Conservation (phyloP, 192 early-diverging fungal species). For the Coemansia sp. region DNA sequence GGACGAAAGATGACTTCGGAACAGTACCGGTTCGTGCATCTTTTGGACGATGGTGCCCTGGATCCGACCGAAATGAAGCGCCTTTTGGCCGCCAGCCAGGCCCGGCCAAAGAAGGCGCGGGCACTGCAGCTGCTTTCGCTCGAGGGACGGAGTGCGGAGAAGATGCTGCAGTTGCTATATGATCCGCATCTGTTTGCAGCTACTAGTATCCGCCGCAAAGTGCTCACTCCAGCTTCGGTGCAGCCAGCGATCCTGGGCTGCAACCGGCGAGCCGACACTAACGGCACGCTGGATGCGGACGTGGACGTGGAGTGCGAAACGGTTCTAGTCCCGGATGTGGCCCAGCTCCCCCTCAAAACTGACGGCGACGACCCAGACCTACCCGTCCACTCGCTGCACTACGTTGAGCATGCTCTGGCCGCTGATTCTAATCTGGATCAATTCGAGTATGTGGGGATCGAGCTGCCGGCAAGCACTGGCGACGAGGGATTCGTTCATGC, state of each 20-base stretch:
- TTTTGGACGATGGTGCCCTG: conserved; percentile 4
- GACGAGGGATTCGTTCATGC: conserved; percentile 23
- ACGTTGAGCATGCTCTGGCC: conserved; percentile 11
- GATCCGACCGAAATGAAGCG: conserved; percentile 5
- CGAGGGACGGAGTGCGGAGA: no score
- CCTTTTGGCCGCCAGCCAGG: not conserved
- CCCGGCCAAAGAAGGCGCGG: not conserved
- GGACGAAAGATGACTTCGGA: not conserved
- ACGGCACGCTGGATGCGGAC: not conserved
- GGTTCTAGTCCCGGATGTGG: conserved; percentile 5
- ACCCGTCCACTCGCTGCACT: conserved; percentile 16
- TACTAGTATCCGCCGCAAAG: no score
- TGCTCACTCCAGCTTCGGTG: no score
- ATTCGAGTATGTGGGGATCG: conserved; percentile 22
- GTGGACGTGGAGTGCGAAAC: conserved; percentile 4
- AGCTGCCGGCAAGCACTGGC: conserved; percentile 7
- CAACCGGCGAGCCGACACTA: conserved; percentile 1
- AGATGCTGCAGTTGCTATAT: conserved; percentile 19
- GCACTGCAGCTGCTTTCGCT: conserved; percentile 26
- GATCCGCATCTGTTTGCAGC: conserved; percentile 18
- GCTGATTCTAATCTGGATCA: not conserved
- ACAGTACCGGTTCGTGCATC: conserved; percentile 12
- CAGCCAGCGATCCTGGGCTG: conserved; percentile 20
- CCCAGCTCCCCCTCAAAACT: conserved; percentile 24
- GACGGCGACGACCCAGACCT: conserved; percentile 3